Base-by-base conservation (phyloP, 2,329 filamentous ascomycete species). In the Phialophora expanda region DNA sequence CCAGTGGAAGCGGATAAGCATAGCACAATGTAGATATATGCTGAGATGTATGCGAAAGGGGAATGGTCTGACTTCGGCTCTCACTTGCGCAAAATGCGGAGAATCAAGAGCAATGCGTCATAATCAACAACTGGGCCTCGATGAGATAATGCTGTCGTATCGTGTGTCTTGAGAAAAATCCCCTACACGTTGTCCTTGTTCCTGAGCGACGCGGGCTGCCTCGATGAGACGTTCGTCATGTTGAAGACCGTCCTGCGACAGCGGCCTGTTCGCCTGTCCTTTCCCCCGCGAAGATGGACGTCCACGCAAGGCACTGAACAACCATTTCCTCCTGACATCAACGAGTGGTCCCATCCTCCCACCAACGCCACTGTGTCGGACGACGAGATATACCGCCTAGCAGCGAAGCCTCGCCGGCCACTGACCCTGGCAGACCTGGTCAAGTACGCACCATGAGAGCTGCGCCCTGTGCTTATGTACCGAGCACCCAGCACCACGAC, bases 351-450 rank as follows among this genome's bases (percentile, higher is more conserved):
- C 4, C 69, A 71, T 44, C 81, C 81, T 17, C 79, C 79, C 51
- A 80, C 79, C 61, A 79, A 79, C 26, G 76, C 81, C n/a, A 80
- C 80, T 54, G 84, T 87, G 20, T 85, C 86, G 46, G 90, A 94
- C 75, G 87, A 90, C 69, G 90, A 95, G 75, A 91, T 98, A 70
- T 86, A 89, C 54, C 86, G 86, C 50, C 86, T 98, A 55, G 92
- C 93, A 34, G 87, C 88, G 64, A 88, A 90, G 74, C 88, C 89
- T 41, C 86, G 96, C 60, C 91, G 96, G 75, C 87, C 90, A 11
- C 82, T 98, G 74, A 95, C 92, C 28, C 86, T 99, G 38, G 89
- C 90, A 65, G 95, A 98, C 75, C 84, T 99, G 5, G 90, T 97
- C 73, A 94, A 90, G 90, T 96, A 51, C 24, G 48, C 20, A n/a